Percentiles rank a stretch among this genome's conserved stretches.
These are phyloP conservation scores for Annulohypoxylon maeteangense DNA, from an alignment of 495 filamentous ascomycete genomes.

Conservation along the genomic window DNA sequence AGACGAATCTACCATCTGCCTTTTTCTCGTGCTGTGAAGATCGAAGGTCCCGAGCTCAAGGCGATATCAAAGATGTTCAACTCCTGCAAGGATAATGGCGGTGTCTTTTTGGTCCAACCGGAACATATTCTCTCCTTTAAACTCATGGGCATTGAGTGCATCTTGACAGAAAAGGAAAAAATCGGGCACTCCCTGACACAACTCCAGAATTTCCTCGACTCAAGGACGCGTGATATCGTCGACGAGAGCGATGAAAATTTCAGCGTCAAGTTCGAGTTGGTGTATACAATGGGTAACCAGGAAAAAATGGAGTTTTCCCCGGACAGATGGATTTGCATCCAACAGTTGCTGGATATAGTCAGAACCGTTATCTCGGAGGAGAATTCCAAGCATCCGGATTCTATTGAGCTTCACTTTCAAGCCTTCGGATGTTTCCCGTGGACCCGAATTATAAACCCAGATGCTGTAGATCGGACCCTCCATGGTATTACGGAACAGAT, in stretches of 20 bases:
- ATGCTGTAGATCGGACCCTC: constrained; percentile 50
- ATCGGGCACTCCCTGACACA: constrained; percentile 53
- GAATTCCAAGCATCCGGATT: constrained; percentile 43
- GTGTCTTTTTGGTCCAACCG: constrained; percentile 69
- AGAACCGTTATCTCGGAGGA: constrained; percentile 38
- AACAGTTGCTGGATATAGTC: constrained; percentile 64
- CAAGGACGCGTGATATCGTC: constrained; percentile 63
- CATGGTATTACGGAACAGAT: constrained; percentile 47
- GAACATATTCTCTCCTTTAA: constrained; percentile 78
- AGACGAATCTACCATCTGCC: constrained; percentile 71
- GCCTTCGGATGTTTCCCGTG: constrained; percentile 54
- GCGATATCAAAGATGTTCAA: constrained; percentile 53
- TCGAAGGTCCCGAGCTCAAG: constrained; percentile 39
- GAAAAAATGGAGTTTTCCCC: constrained; percentile 65
- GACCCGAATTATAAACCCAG: constrained; percentile 54
- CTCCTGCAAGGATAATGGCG: constrained; percentile 59
- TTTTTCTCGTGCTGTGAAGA: constrained; percentile 64
- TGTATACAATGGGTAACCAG: constrained; percentile 75
- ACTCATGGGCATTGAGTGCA: constrained; percentile 69
- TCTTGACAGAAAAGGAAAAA: constrained; percentile 33
- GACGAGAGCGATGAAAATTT: constrained; percentile 77
- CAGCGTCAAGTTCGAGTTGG: constrained; percentile 67
- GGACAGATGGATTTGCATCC: constrained; percentile 68
- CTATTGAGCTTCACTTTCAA: constrained; percentile 52
- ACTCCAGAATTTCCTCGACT: constrained; percentile 56